A percentile compares a stretch with the other conserved stretches of the same genome.
Conservation (phyloP, 2,329 filamentous ascomycete genomes). For the Tolypocladium capitatum region DNA sequence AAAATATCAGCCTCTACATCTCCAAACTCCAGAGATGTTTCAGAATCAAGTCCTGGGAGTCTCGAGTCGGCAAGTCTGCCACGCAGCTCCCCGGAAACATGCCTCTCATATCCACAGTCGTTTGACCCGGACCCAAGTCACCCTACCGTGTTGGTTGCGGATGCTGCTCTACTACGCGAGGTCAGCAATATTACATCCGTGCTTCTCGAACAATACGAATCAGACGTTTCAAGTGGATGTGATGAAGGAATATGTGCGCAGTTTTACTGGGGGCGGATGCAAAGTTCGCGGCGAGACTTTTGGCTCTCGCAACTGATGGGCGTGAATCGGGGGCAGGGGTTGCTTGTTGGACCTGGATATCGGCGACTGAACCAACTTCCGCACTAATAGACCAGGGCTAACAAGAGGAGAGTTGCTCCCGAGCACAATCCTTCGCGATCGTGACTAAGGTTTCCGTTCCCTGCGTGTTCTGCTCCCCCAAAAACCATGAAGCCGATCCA, state of each 20-base stretch:
- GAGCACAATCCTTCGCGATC: background rate
- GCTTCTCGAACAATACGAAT: conserved; percentile 19
- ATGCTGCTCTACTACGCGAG: conserved; percentile 10
- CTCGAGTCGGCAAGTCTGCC: background rate
- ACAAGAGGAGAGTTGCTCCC: background rate
- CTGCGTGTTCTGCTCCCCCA: background rate
- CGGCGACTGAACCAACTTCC: background rate
- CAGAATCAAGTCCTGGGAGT: background rate
- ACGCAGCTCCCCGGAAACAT: background rate
- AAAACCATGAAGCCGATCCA: background rate
- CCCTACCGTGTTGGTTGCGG: conserved; percentile 12
- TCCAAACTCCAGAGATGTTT: background rate
- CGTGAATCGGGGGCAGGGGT: background rate
- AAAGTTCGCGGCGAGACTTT: conserved; percentile 13
- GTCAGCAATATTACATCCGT: conserved; percentile 12
- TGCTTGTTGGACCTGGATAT: background rate
- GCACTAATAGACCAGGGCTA: background rate
- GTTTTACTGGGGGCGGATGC: conserved; percentile 18
- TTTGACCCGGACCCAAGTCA: background rate
- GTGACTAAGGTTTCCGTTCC: too few relatives aligned
- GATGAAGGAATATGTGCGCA: conserved; percentile 11
- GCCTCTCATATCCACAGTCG: background rate
- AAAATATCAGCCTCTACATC: background rate
- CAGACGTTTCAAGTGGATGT: conserved; percentile 12
- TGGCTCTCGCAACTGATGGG: conserved; percentile 14